Evolutionary conservation across 208 protist genomes (phyloP).

Genomic region (Trypanosoma cruzi): DNA sequence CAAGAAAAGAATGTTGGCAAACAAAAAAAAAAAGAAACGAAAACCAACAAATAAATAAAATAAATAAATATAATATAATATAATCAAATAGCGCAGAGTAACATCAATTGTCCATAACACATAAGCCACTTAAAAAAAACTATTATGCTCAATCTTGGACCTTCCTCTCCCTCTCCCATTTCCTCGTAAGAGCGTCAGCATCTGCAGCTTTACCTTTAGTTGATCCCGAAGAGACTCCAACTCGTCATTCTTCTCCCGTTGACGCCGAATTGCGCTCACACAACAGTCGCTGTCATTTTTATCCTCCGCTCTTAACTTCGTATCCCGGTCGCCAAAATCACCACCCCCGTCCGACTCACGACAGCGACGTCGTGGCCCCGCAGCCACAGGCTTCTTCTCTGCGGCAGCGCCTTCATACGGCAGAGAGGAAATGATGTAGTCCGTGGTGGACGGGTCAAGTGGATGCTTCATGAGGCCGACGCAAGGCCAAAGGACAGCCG

Average conservation of each 20-base stretch:
- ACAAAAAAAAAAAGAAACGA: not conserved
- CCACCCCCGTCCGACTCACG: not conserved
- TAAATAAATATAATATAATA: not conserved
- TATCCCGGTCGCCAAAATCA: not conserved
- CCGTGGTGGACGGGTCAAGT: conserved; percentile 36
- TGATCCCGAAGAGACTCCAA: conserved; percentile 32
- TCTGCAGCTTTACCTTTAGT: conserved; percentile 30
- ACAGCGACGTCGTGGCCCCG: not conserved
- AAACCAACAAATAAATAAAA: not conserved
- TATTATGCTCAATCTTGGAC: not conserved
- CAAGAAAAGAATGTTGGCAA: not conserved
- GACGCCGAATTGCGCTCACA: conserved; percentile 9
- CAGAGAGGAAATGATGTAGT: conserved; percentile 13
- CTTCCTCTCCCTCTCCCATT: not conserved
- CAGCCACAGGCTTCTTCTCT: not conserved
- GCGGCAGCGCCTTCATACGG: not conserved
- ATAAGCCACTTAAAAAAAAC: not conserved
- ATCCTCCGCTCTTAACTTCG: not conserved
- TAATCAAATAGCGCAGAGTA: not conserved
- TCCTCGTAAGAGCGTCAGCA: conserved; percentile 7
- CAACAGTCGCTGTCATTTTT: not conserved
- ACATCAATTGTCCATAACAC: not conserved
- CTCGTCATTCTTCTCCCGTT: conserved; percentile 34
- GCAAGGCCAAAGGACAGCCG: conserved; percentile 1
- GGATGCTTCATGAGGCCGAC: conserved; percentile 58